Conservation (phyloP, 129 eudicot genomes). For the Centrapalus pauciflorus region DNA sequence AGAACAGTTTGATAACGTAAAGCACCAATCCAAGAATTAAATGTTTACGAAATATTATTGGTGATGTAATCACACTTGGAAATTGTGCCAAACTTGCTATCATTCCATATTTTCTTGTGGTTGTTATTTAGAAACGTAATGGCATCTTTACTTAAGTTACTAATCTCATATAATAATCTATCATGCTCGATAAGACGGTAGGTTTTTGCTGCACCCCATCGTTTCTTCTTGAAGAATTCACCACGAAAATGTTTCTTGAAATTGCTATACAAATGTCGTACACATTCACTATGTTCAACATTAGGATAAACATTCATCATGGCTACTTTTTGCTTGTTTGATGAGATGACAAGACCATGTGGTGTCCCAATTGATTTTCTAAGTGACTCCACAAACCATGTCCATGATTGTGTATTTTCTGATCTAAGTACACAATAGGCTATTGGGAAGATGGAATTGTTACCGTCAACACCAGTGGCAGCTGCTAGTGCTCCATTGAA, state of each 20-base stretch:
- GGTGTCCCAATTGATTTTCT: no score
- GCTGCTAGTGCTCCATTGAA: no score
- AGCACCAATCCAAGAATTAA: neutral
- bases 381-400: neutral
- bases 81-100: no score
- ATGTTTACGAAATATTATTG: neutral
- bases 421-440: neutral
- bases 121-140: neutral
- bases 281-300: no score
- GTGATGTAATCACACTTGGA: neutral
- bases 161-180: neutral
- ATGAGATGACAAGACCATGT: neutral
- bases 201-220: neutral
- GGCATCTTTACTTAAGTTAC: neutral
- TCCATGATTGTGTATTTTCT: neutral
- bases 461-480: no score
- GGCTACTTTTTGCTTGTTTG: neutral
- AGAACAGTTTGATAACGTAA: neutral
- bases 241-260: neutral
- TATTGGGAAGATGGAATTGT: no score
- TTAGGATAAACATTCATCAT: no score
- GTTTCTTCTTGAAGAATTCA: neutral
- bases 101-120: no score
- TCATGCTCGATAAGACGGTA: neutral
- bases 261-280: no score